These are phyloP conservation scores for Clausena lansium DNA, from an alignment of 345 rosid genomes.

Conservation along the genomic window DNA sequence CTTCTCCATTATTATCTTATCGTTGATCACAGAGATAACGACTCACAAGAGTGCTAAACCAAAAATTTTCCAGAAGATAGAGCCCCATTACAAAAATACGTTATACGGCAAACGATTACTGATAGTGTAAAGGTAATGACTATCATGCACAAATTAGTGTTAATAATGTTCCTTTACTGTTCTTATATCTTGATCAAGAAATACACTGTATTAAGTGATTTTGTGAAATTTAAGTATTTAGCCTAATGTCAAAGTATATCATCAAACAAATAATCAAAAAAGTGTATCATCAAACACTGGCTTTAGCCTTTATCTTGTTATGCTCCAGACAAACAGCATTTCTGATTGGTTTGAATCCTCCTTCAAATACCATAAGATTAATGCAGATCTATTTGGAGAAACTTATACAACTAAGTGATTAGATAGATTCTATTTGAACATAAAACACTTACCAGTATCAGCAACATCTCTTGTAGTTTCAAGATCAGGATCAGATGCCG, in stretches of 20 bases:
- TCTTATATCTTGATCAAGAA: neutral
- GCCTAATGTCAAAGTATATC: neutral
- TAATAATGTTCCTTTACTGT: no score
- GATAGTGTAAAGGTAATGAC: neutral
- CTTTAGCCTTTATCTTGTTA: neutral
- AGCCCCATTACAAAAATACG: no score
- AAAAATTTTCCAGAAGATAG: no score
- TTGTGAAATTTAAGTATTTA: neutral
- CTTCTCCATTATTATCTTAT: no score
- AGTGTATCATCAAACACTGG: neutral
- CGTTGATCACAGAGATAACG: no score
- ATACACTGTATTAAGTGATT: neutral
- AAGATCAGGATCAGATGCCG: conserved; percentile 35
- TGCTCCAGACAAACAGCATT: conserved; percentile 1
- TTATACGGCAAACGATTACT: neutral
- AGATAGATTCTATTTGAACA: neutral
- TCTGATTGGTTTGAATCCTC: neutral
- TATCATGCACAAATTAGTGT: neutral
- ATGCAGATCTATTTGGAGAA: neutral
- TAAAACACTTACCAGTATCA: conserved; percentile 26
- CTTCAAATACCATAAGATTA: neutral
- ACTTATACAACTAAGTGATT: neutral
- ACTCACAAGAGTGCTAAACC: no score
- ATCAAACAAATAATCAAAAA: neutral
- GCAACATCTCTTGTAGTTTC: conserved; percentile 11